Percentiles rank a stretch among this genome's conserved stretches.
Conservation (phyloP, 169 alveolate species). For the Gregarina niphandrodes region DNA sequence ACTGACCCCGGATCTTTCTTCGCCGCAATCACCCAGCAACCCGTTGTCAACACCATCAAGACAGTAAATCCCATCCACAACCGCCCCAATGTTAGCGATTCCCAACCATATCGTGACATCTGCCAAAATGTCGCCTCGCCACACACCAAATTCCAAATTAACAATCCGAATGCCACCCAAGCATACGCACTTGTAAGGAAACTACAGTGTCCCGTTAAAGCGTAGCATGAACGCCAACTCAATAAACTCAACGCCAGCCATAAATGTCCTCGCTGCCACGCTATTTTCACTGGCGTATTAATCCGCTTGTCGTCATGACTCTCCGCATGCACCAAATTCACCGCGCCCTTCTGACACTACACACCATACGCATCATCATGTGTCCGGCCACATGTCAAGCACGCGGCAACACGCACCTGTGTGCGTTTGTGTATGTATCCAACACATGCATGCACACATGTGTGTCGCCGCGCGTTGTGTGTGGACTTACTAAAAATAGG, state of each 20-base stretch:
- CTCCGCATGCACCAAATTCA: slow-evolving; percentile 8
- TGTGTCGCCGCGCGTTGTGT: not conserved
- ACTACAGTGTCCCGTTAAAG: not conserved
- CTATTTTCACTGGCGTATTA: not conserved
- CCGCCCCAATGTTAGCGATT: not conserved
- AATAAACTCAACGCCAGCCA: not conserved
- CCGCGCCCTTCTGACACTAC: slow-evolving; percentile 24
- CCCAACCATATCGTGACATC: not conserved
- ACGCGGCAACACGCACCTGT: no score
- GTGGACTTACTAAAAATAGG: slow-evolving; percentile 3
- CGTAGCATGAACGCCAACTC: not conserved
- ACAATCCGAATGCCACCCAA: slow-evolving; percentile 1
- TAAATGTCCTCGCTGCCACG: not conserved
- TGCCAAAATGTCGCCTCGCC: not conserved
- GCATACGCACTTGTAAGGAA: not conserved
- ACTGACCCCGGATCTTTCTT: not conserved
- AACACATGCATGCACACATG: slow-evolving; percentile 8
- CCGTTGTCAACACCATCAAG: not conserved
- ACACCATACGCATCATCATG: slow-evolving; percentile 1
- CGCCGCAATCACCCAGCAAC: not conserved
- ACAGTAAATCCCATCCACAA: not conserved
- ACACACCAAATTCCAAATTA: no score
- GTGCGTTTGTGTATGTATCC: slow-evolving; percentile 15
- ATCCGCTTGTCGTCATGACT: slow-evolving; percentile 2
- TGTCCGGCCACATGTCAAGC: not conserved